Percentiles rank a stretch among this genome's conserved stretches.
phyloP scores from a whole-genome alignment of 805 yeast genomes.

The Wickerhamiella sorbophila region DNA sequence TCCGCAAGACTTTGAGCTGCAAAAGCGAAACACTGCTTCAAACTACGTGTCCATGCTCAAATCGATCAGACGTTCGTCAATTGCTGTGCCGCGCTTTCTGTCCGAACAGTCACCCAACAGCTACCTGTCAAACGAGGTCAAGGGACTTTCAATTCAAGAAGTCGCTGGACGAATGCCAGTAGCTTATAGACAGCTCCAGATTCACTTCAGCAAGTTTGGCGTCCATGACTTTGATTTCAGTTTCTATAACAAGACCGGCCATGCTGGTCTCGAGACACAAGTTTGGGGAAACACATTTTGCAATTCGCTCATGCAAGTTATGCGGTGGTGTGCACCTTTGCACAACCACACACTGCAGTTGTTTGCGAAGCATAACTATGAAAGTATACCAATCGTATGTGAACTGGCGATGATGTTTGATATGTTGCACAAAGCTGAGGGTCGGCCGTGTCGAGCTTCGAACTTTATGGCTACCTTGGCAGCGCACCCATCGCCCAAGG shows the following conservation, averaged over 20 bases:
- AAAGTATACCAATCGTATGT: constrained; percentile 38
- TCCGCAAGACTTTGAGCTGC: constrained; percentile 35
- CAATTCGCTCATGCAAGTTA: constrained; percentile 67
- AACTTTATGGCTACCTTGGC: constrained; percentile 52
- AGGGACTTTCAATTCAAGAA: constrained; percentile 5
- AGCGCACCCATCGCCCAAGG: constrained; percentile 31
- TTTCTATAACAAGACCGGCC: constrained; percentile 58
- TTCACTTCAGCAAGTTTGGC: constrained; percentile 78
- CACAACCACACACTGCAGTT: constrained; percentile 48
- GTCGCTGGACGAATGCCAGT: constrained; percentile 42
- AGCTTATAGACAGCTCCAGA: constrained; percentile 59
- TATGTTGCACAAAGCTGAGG: constrained; percentile 73
- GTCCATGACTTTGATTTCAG: constrained; percentile 88
- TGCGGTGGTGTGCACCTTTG: constrained; percentile 60
- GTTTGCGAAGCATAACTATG: constrained; percentile 32
- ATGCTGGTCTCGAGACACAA: constrained; percentile 82
- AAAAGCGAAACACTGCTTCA: constrained; percentile 29
- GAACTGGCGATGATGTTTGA: constrained; percentile 85
- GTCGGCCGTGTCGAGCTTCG: constrained; percentile 65
- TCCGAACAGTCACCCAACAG: constrained; percentile 36
- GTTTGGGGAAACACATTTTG: constrained; percentile 55
- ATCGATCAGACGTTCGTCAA: constrained; percentile 20
- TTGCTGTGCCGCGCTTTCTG: constrained; percentile 32
- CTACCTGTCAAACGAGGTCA: constrained; percentile 13
- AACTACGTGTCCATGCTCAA: constrained; percentile 16